These are phyloP conservation scores for Trichoderma sp. DNA, from an alignment of 2,329 filamentous ascomycete species.

Conservation along the genomic window DNA sequence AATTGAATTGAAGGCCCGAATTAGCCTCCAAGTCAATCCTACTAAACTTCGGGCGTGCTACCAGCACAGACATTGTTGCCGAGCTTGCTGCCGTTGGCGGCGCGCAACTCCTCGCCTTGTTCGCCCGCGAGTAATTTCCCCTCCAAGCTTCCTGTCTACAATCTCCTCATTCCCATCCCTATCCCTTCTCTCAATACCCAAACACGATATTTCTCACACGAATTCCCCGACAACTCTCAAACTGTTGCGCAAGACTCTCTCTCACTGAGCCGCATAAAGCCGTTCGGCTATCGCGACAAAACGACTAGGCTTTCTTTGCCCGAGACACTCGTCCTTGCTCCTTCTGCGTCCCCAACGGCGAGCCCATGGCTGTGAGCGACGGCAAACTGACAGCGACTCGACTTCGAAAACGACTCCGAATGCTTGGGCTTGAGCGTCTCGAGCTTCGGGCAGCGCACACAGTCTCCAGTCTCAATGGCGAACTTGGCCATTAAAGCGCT, in stretches of 20 bases:
- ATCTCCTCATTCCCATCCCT: not conserved
- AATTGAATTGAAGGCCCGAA: not conserved
- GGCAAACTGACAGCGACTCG: slow-evolving; percentile 17
- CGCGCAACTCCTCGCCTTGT: slow-evolving; percentile 1
- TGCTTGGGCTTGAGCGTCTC: slow-evolving; percentile 22
- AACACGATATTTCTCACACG: not conserved
- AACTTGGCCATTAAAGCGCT: slow-evolving; percentile 32
- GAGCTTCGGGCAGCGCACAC: slow-evolving; percentile 21
- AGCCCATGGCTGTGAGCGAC: slow-evolving; percentile 30
- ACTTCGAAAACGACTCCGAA: slow-evolving; percentile 29
- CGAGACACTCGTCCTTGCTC: not conserved
- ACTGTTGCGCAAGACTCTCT: not conserved
- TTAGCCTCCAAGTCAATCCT: not conserved
- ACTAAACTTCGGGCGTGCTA: not conserved
- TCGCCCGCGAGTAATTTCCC: not conserved
- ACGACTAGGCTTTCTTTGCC: not conserved
- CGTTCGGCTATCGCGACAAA: not conserved
- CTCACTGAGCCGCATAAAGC: not conserved
- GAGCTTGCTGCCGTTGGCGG: not conserved
- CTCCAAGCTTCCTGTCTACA: not conserved
- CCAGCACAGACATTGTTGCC: not conserved
- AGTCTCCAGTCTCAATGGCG: slow-evolving; percentile 35
- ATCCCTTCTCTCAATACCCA: not conserved
- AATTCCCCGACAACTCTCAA: not conserved
- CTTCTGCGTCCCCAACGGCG: slow-evolving; percentile 24